A percentile compares a stretch with the other conserved stretches of the same genome.
phyloP scores from a whole-genome alignment of 1,284 basidiomycete genomes.

The Cutaneotrichosporon cavernicola region DNA sequence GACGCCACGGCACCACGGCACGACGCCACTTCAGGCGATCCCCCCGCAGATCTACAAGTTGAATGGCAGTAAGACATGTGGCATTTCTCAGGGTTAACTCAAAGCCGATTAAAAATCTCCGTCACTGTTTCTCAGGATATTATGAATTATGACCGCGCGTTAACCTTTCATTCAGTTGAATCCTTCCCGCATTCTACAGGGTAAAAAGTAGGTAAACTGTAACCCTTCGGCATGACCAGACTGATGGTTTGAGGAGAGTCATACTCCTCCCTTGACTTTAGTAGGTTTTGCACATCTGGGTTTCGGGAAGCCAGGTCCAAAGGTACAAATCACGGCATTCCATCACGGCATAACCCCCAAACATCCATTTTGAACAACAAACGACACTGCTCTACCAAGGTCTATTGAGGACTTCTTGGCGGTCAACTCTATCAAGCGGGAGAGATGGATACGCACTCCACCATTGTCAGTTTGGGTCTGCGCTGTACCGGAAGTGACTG shows the following conservation, averaged over 20 bases:
- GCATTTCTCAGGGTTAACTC: not conserved
- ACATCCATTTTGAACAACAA: not conserved
- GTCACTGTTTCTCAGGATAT: not conserved
- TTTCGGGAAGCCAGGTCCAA: not conserved
- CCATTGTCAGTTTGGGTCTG: no score
- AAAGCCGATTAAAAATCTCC: conserved; percentile 1
- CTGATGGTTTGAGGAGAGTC: not conserved
- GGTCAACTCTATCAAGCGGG: not conserved
- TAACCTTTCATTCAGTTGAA: no score
- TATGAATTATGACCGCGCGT: no score
- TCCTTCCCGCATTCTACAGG: no score
- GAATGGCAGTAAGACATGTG: not conserved
- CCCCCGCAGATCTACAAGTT: not conserved
- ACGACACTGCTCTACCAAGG: no score
- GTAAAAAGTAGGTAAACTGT: not conserved
- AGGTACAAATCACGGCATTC: not conserved
- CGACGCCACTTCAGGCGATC: not conserved
- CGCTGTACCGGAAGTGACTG: no score
- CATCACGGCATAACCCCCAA: not conserved
- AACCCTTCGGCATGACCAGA: not conserved
- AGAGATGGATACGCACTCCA: no score
- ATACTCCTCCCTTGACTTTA: no score
- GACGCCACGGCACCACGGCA: not conserved
- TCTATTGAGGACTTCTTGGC: not conserved
- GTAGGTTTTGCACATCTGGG: not conserved